Percentiles rank a stretch among this genome's conserved stretches.
These are phyloP conservation scores for Alternaria hordeiaustralica DNA, from an alignment of 2,329 filamentous ascomycete genomes.

Conservation along the genomic window DNA sequence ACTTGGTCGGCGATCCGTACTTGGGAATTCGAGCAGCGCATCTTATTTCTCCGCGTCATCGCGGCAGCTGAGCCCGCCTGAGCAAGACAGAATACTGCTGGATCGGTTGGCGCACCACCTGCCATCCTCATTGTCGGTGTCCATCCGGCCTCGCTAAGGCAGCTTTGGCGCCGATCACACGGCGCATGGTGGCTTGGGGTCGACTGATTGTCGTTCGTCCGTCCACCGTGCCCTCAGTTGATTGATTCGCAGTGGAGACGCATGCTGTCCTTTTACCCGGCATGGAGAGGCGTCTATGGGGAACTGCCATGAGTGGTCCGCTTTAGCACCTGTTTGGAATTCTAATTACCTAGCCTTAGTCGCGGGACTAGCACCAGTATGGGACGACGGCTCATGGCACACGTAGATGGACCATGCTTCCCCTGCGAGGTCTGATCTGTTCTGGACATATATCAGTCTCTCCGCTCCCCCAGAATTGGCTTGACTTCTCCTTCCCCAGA, in stretches of 20 bases:
- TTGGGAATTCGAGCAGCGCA: conserved; percentile 11
- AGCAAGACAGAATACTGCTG: conserved; percentile 11
- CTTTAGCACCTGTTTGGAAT: conserved; percentile 35
- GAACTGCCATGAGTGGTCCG: conserved; percentile 38
- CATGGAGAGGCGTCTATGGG: conserved; percentile 38
- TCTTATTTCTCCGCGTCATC: conserved; percentile 27
- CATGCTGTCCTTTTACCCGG: conserved; percentile 44
- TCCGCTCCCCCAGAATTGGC: conserved; percentile 37
- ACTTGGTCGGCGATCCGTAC: conserved; percentile 15
- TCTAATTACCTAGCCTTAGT: conserved; percentile 37
- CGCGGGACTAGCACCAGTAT: conserved; percentile 24
- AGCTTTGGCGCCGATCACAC: conserved; percentile 38
- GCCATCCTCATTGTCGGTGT: conserved; percentile 30
- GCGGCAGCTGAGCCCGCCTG: conserved; percentile 17
- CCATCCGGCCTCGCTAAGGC: conserved; percentile 38
- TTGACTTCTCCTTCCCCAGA: conserved; percentile 32
- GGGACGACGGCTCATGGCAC: conserved; percentile 39
- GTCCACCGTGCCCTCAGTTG: conserved; percentile 24
- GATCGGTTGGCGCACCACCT: conserved; percentile 27
- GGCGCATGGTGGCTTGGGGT: conserved; percentile 21
- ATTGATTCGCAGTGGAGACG: conserved; percentile 29
- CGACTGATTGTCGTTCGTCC: conserved; percentile 33
- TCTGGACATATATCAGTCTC: conserved; percentile 41
- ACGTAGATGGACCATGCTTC: conserved; percentile 38
- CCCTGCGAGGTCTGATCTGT: conserved; percentile 24